Percentiles rank a stretch among this genome's conserved stretches.
Conservation (phyloP, 2,329 filamentous ascomycete genomes). For the Trichoderma breve region DNA sequence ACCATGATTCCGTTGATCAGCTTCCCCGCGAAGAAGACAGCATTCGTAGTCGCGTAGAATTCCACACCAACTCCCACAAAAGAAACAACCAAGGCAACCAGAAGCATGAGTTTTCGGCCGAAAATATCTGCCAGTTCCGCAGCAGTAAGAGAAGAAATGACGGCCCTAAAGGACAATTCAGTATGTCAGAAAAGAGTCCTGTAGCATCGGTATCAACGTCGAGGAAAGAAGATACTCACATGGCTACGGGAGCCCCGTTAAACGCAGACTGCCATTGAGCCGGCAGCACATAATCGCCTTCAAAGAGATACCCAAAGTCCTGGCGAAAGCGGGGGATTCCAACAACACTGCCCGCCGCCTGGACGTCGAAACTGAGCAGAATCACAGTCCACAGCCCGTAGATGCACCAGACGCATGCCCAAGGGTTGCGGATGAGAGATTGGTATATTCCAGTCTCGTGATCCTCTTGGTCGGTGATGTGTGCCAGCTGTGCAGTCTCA, state of each 20-base stretch:
- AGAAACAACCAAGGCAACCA: not conserved
- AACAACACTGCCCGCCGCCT: not conserved
- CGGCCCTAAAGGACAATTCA: not conserved
- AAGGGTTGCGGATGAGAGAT: not conserved
- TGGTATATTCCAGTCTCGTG: not conserved
- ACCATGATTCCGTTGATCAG: not conserved
- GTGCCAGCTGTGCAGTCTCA: not conserved
- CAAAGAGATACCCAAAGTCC: not conserved
- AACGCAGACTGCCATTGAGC: not conserved
- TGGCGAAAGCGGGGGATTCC: not conserved
- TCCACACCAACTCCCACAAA: not conserved
- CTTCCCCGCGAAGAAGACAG: not conserved
- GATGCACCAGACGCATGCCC: not conserved
- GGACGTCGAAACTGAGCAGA: not conserved
- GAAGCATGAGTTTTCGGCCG: not conserved
- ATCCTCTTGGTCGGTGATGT: not conserved
- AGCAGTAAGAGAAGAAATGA: not conserved
- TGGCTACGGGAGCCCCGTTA: not conserved
- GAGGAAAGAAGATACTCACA: not conserved
- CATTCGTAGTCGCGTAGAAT: not conserved
- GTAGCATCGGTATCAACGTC: not conserved
- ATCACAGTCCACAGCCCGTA: not conserved
- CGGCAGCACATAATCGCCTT: not conserved
- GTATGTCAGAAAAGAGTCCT: not conserved
- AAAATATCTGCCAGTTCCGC: not conserved